Conservation (phyloP, 2,329 filamentous ascomycete species). For the Claviceps sp. region DNA sequence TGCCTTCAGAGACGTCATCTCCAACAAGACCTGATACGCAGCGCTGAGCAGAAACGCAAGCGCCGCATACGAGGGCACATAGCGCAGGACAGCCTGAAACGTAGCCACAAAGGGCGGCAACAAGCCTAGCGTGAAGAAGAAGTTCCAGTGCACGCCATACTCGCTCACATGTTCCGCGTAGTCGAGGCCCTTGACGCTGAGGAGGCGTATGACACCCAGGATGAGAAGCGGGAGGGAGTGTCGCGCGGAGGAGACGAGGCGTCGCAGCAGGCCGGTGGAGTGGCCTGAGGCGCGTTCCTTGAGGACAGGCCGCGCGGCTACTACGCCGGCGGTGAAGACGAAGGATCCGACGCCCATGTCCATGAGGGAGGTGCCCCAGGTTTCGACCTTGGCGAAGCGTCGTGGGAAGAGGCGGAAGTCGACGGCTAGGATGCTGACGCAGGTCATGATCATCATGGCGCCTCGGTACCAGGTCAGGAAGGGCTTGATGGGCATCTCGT, state of each 20-base stretch:
- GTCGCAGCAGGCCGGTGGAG: constrained; percentile 34
- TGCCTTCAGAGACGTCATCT: constrained; percentile 63
- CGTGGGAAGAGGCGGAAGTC: constrained; percentile 90
- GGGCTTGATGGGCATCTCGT: constrained; percentile 63
- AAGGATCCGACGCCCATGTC: constrained; percentile 95
- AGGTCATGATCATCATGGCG: constrained; percentile 82
- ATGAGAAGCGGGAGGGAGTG: constrained; percentile 74
- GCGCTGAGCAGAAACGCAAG: constrained; percentile 57
- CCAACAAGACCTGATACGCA: constrained; percentile 62
- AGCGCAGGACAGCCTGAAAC: constrained; percentile 56
- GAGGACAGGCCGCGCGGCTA: constrained; percentile 72
- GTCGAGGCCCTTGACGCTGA: constrained; percentile 85
- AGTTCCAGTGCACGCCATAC: constrained; percentile 99
- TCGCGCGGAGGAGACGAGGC: constrained; percentile 54
- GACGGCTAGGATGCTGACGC: constrained; percentile 85
- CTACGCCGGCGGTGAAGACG: constrained; percentile 84
- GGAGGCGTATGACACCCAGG: constrained; percentile 67
- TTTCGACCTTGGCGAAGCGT: constrained; percentile 94
- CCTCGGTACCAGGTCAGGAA: constrained; percentile 89
- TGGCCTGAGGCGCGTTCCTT: constrained; percentile 48
- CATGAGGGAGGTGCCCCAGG: constrained; percentile 99
- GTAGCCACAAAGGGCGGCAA: constrained; percentile 80
- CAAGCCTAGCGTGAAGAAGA: constrained; percentile 91
- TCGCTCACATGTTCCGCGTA: constrained; percentile 96
- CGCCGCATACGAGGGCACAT: constrained; percentile 64